A percentile compares a stretch with the other conserved stretches of the same genome.
phyloP scores from a whole-genome alignment of 73 alveolate genomes.

The Paramecium tetraurelia region DNA sequence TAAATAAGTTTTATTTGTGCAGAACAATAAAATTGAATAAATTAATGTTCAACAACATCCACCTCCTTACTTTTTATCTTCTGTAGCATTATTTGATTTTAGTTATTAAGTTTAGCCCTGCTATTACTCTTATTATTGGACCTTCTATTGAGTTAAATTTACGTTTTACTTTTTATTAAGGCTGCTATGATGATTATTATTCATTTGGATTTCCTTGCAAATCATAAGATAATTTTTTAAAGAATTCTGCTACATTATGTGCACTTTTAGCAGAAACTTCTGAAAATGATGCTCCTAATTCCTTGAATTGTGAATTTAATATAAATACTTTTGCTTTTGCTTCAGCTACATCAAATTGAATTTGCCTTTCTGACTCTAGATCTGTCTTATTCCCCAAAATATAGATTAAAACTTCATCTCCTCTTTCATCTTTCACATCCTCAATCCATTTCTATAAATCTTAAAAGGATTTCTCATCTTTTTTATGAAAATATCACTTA shows the following conservation, averaged over 20 bases:
- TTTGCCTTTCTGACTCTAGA: conserved; percentile 26
- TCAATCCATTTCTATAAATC: conserved; percentile 57
- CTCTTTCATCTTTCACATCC: conserved; percentile 65
- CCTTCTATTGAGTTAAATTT: not conserved
- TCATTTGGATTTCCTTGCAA: conserved; percentile 38
- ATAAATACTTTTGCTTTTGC: conserved; percentile 25
- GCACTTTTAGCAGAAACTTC: conserved; percentile 65
- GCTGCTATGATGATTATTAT: not conserved
- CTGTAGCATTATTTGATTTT: not conserved
- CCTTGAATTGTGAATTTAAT: not conserved
- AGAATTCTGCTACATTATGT: conserved; percentile 51
- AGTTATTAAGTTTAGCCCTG: not conserved
- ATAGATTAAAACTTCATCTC: conserved; percentile 56
- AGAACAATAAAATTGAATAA: not conserved
- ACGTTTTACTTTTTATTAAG: not conserved
- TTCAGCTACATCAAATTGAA: not conserved
- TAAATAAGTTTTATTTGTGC: not conserved
- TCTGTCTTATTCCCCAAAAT: conserved; percentile 62
- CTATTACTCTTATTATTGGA: not conserved
- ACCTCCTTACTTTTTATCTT: not conserved
- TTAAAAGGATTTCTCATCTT: conserved; percentile 54
- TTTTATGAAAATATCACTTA: not conserved
- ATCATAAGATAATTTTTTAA: conserved; percentile 55
- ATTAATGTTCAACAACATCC: conserved; percentile 18
- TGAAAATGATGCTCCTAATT: conserved; percentile 51